Base-by-base conservation (phyloP, 768 basidiomycete genomes). In the Leccinum fibrillosum region DNA sequence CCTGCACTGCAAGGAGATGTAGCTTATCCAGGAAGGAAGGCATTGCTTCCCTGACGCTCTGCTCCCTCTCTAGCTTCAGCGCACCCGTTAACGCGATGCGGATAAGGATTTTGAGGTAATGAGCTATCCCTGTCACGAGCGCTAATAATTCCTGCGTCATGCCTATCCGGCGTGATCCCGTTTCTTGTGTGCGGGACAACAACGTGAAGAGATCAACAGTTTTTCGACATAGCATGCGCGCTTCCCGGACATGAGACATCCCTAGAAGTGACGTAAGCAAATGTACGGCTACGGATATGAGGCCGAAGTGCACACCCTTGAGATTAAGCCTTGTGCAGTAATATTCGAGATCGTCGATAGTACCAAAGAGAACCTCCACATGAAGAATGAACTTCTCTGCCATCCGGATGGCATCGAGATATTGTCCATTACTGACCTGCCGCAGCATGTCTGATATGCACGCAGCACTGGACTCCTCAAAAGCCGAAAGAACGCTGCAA, bases 381-480 rank as follows among this genome's bases (percentile, higher is more conserved):
- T 99, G 96, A 19, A 98, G 79, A 64, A 98, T 98, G 69, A 99
- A 99, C 78, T 90, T 92, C 76, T 99, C 97, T 12, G 97, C 96
- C 91, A 98, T 93, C 63, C 93, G 84, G 67, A 99, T 94, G 52
- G 95, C 96, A 66, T 98, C 96, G 56, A 97, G 81, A 74, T 98
- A 96, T 67, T 95, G 89, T 10, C 93, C 92, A 65, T 90, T 94
- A 81, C 95, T 98, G 75, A 99, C 97, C 71, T 95, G 92, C 62
- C 94, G 81, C 57, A 99, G 78, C 95, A 99, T 99, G 72, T 98
- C 97, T 26, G 94, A 97, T 64, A 99, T 99, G 75, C 96, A 96
- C 8, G 96, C 95, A 23, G 97, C 97, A 65, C 92, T 94, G n/a
- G 93, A 96, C 75, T 99, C 97, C 73, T 99, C 97, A 63, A 98